Base-by-base conservation (phyloP, 306 rosid species). In the Vigna trinervia region DNA sequence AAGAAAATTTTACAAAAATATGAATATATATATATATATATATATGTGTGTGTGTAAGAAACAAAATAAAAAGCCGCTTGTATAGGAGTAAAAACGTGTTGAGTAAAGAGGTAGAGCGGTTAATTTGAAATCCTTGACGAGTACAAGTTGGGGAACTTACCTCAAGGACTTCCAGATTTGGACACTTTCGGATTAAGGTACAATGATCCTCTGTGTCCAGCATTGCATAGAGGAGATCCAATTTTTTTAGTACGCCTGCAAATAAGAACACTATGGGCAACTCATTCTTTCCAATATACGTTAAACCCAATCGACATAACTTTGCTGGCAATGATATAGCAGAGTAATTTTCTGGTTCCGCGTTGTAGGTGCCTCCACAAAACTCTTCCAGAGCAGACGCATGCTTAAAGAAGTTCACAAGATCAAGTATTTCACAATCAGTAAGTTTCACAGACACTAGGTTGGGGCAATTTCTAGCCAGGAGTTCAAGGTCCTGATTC, bases 201-300 rank as follows among this genome's bases (percentile, higher is more conserved):
- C 98, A 94, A 69, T 94, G 98, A 75, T 94, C 98, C 43, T 94
- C 97, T 0, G 97, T 92, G 78, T 88, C 92, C 12, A 94, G 87
- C 89, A 94, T 64, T 0, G 98, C 93, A 86, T 87, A 94, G 34
- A 92, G 83, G 32, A 94, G 98, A 75, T 94, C 98, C 86, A 94
- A 74, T 72, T 90, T 94, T 86, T 78, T 92, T 20, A 94, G 91
- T 15, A 57, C 74, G 62, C 80, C 34, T 34, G 95, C 85, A 17
- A 64, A 89, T 39, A 84, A 86, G 67, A 88, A 89, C 32, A 90
- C 89, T 4, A 94, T 78, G 1, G 90, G 93, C 89, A 94, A 78
- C 86, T 94, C 98, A 77, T 78, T 90, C 84, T 79, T 86, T 63
- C 93, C 96, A 81, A 94, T 78, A 79, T 89, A 90, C 4, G 95